phyloP scores from a whole-genome alignment of 495 filamentous ascomycete species.

The Oleoguttula mirabilis region DNA sequence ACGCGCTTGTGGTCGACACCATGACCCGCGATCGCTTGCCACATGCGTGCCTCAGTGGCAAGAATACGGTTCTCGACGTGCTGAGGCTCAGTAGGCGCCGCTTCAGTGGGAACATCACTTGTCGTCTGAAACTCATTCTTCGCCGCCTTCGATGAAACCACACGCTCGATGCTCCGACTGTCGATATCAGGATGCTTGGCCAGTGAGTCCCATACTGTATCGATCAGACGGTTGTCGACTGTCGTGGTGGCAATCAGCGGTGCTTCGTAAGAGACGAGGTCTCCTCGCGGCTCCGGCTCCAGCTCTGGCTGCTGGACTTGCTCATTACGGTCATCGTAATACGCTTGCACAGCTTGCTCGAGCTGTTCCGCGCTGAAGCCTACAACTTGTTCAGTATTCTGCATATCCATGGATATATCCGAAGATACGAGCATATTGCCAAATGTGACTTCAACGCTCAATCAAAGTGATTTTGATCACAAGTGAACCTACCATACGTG shows the following conservation, averaged over 20 bases:
- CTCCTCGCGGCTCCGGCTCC: too few relatives aligned
- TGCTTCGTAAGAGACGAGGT: neutral
- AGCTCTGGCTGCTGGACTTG: neutral
- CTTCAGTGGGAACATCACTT: too few relatives aligned
- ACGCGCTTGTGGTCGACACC: constrained; percentile 58
- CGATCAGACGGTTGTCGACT: constrained; percentile 3
- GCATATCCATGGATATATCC: neutral
- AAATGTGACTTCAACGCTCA: constrained; percentile 2
- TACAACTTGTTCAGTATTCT: neutral
- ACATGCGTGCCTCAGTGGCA: constrained; percentile 46
- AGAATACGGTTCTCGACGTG: constrained; percentile 5
- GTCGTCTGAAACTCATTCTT: too few relatives aligned
- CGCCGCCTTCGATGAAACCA: too few relatives aligned
- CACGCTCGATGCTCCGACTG: neutral
- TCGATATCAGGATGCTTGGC: constrained; percentile 14
- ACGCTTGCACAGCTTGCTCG: neutral
- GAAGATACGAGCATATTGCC: neutral
- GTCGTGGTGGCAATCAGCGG: neutral
- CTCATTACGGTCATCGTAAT: neutral
- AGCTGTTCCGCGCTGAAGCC: constrained; percentile 3
- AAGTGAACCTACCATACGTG: constrained; percentile 49
- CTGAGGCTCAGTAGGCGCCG: too few relatives aligned
- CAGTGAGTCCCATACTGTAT: constrained; percentile 10
- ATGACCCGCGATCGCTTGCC: constrained; percentile 73
- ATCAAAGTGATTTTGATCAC: constrained; percentile 10